phyloP scores from a whole-genome alignment of 768 basidiomycete species.

The Boletus vermiculosoides region DNA sequence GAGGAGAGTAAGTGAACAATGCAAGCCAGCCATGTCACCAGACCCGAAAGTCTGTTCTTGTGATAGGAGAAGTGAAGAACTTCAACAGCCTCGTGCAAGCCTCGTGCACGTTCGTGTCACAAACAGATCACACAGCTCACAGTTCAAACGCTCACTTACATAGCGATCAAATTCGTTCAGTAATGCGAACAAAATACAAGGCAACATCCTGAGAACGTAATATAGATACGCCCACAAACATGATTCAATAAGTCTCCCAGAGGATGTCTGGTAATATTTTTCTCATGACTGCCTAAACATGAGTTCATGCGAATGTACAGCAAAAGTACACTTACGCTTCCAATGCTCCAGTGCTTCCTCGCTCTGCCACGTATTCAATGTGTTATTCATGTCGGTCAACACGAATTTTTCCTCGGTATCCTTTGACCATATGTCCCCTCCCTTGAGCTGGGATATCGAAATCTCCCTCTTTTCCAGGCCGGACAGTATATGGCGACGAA shows the following conservation, averaged over 20 bases:
- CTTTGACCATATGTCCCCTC: constrained; percentile 13
- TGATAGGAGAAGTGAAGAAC: neutral
- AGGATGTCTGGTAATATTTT: constrained; percentile 65
- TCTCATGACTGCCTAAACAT: constrained; percentile 62
- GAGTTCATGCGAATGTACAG: constrained; percentile 1
- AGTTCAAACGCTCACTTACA: too few relatives aligned
- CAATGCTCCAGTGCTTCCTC: constrained; percentile 70
- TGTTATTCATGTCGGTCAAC: constrained; percentile 62
- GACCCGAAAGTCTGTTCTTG: neutral
- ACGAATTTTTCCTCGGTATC: constrained; percentile 46
- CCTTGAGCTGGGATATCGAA: constrained; percentile 42
- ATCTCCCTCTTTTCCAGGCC: constrained; percentile 55
- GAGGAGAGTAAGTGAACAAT: constrained; percentile 14
- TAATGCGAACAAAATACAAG: neutral
- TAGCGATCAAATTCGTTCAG: neutral
- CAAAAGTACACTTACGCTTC: constrained; percentile 50
- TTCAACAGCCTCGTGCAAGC: too few relatives aligned
- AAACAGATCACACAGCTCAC: too few relatives aligned
- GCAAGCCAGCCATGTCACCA: constrained; percentile 6
- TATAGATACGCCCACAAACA: neutral
- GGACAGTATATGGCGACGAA: constrained; percentile 61
- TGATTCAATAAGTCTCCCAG: constrained; percentile 73
- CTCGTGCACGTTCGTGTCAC: neutral
- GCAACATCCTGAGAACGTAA: neutral
- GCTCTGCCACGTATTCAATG: constrained; percentile 64